Percentiles rank a stretch among this genome's conserved stretches.
Conservation (phyloP, 148 eudicot species). For the Spergularia marina region DNA sequence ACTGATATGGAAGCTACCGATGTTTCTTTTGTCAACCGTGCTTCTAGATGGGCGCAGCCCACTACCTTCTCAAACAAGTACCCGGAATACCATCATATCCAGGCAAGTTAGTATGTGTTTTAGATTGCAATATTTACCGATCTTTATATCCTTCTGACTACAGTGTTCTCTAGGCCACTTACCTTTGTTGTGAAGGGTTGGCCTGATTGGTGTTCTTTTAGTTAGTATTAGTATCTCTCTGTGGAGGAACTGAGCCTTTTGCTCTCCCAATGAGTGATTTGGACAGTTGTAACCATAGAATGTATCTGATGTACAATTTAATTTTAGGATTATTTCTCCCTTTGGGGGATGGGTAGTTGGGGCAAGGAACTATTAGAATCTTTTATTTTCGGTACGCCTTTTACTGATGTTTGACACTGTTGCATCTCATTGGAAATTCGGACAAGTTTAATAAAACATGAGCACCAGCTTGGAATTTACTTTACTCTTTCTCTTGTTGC, state of each 20-base stretch:
- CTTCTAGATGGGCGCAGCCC: constrained; percentile 51
- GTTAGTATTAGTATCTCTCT: not conserved
- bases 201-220: not conserved
- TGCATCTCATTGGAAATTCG: not conserved
- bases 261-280: not conserved
- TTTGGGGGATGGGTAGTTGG: not conserved
- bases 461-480: not conserved
- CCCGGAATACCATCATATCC: constrained; percentile 39
- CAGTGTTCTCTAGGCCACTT: constrained; percentile 1
- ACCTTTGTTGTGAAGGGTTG: not conserved
- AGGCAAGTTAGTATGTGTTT: constrained; percentile 44
- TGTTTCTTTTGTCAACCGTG: constrained; percentile 42
- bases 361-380: not conserved
- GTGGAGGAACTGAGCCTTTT: not conserved
- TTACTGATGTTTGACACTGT: not conserved
- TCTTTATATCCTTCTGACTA: not conserved
- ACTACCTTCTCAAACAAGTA: constrained; percentile 52
- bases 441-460: not conserved
- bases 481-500: not conserved
- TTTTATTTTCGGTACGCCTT: not conserved
- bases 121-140: not conserved
- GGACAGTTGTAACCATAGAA: not conserved
- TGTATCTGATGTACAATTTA: not conserved
- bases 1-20: constrained; percentile 76
- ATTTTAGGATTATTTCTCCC: not conserved